These are phyloP conservation scores for Akanthomyces uredinophilus DNA, from an alignment of 2,329 filamentous ascomycete species.

Conservation along the genomic window DNA sequence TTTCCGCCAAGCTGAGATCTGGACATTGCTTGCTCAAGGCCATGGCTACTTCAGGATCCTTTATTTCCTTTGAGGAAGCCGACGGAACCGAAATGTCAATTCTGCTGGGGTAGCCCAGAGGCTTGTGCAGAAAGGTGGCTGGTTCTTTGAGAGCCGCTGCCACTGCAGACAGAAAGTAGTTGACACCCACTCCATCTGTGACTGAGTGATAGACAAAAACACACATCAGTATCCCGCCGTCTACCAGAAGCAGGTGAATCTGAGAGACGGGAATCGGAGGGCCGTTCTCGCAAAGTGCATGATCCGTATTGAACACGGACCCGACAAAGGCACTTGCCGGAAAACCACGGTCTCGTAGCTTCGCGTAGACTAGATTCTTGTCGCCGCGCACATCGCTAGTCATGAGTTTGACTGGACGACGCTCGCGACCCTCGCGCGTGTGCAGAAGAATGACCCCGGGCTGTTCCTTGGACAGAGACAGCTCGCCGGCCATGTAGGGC, in stretches of 20 bases:
- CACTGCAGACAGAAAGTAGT: constrained; percentile 35
- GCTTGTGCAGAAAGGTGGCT: background rate
- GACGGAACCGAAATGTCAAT: constrained; percentile 4
- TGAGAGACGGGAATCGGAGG: constrained; percentile 31
- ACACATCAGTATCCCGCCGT: constrained; percentile 35
- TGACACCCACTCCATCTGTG: constrained; percentile 36
- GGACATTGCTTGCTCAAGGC: constrained; percentile 29
- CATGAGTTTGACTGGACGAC: background rate
- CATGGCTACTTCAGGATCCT: background rate
- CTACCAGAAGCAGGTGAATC: constrained; percentile 34
- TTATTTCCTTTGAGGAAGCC: background rate
- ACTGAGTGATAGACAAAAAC: constrained; percentile 39
- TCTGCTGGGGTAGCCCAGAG: constrained; percentile 20
- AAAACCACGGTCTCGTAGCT: constrained; percentile 25
- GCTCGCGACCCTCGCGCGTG: background rate
- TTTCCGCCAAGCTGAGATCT: constrained; percentile 32
- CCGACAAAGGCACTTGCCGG: constrained; percentile 27
- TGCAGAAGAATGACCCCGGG: constrained; percentile 1
- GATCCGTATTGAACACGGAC: constrained; percentile 19
- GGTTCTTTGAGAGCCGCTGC: constrained; percentile 18
- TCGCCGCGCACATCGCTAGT: background rate
- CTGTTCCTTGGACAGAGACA: constrained; percentile 1
- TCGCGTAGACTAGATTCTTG: constrained; percentile 18
- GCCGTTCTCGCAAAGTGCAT: constrained; percentile 15
- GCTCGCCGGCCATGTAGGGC: constrained; percentile 7